These are phyloP conservation scores for Anacardium occidentale DNA, from an alignment of 345 rosid species.

Conservation along the genomic window DNA sequence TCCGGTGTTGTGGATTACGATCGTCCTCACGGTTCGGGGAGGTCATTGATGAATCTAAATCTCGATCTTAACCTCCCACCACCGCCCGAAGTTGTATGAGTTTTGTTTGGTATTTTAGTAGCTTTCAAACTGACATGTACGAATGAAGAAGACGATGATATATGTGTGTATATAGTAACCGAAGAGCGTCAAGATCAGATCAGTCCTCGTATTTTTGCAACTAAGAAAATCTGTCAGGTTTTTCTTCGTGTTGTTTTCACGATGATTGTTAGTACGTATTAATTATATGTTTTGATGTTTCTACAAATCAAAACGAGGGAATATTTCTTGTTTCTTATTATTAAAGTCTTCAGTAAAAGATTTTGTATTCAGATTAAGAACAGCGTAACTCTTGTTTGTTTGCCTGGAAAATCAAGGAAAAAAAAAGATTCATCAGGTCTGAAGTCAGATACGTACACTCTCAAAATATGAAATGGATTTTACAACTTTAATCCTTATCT, in stretches of 20 bases:
- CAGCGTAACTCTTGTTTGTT: background rate
- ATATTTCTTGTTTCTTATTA: background rate
- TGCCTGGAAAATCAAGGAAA: slow-evolving; percentile 9
- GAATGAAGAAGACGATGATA: background rate
- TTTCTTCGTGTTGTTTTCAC: slow-evolving; percentile 10
- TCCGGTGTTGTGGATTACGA: slow-evolving; percentile 57
- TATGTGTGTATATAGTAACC: slow-evolving; percentile 37
- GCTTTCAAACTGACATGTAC: slow-evolving; percentile 27
- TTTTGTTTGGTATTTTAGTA: slow-evolving; percentile 2
- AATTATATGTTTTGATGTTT: slow-evolving; percentile 13
- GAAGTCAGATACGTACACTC: background rate
- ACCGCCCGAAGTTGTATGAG: slow-evolving; percentile 58
- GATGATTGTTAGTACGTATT: slow-evolving; percentile 5
- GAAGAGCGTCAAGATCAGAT: slow-evolving; percentile 6
- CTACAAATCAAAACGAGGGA: no score
- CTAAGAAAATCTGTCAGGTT: slow-evolving; percentile 21
- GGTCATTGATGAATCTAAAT: slow-evolving; percentile 39
- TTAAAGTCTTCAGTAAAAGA: no score
- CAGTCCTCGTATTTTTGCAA: slow-evolving; percentile 32
- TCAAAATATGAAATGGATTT: background rate
- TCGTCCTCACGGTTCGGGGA: slow-evolving; percentile 15
- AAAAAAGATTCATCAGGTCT: background rate
- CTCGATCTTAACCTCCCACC: slow-evolving; percentile 72
- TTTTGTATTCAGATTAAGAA: no score
- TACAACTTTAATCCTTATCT: background rate